A percentile compares a stretch with the other conserved stretches of the same genome.
Conservation (phyloP, 2,329 filamentous ascomycete genomes). For the Cladosporium sp. region DNA sequence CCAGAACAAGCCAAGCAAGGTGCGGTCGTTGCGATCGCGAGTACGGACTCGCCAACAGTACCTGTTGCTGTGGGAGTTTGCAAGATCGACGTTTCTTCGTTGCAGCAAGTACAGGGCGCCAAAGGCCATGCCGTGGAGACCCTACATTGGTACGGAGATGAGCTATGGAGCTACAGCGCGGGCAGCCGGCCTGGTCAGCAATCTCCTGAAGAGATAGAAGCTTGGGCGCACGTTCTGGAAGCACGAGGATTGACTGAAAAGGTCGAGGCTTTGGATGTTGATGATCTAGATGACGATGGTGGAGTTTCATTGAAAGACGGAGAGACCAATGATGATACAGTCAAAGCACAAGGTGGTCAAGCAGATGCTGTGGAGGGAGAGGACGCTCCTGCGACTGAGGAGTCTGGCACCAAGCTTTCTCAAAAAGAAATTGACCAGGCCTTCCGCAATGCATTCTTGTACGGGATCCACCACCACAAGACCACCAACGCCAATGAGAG, state of each 20-base stretch:
- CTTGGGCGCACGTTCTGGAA: constrained; percentile 42
- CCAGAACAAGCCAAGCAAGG: constrained; percentile 56
- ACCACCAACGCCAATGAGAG: constrained; percentile 49
- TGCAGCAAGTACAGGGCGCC: constrained; percentile 54
- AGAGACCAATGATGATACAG: constrained; percentile 19
- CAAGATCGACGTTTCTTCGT: constrained; percentile 56
- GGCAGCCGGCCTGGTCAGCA: constrained; percentile 49
- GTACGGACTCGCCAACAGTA: constrained; percentile 55
- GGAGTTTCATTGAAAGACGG: constrained; percentile 38
- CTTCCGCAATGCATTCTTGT: constrained; percentile 62
- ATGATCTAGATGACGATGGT: constrained; percentile 43
- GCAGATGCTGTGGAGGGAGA: constrained; percentile 24
- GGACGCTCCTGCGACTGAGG: constrained; percentile 26
- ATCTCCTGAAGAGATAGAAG: constrained; percentile 51
- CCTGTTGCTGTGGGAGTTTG: constrained; percentile 63
- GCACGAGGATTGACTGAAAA: constrained; percentile 36
- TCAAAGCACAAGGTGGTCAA: constrained; percentile 29
- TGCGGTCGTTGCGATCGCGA: constrained; percentile 60
- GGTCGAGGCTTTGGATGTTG: constrained; percentile 40
- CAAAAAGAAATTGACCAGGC: constrained; percentile 64
- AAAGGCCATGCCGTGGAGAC: constrained; percentile 63
- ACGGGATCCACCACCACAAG: constrained; percentile 58
- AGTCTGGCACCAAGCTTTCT: constrained; percentile 47
- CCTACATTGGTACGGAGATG: constrained; percentile 65
- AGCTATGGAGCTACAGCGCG: constrained; percentile 62